phyloP scores from a whole-genome alignment of 306 rosid species.

The Begonia loranthoides region DNA sequence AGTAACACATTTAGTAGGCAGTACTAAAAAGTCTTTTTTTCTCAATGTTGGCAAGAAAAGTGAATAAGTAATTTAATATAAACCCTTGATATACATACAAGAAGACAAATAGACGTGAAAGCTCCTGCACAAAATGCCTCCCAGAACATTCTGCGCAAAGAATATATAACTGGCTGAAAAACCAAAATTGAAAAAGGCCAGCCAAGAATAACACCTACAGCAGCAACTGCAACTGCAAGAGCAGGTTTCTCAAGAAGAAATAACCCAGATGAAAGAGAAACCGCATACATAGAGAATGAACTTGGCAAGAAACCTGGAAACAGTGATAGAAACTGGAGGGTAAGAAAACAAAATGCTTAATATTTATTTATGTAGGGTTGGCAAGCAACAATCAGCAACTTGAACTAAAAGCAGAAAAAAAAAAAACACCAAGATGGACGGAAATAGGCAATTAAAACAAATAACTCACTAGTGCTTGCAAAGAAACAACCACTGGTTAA shows the following conservation, averaged over 20 bases:
- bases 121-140: slow-evolving; percentile 61
- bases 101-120: slow-evolving; percentile 50
- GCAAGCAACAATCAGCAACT: background rate
- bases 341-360: background rate
- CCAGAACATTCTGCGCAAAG: slow-evolving; percentile 49
- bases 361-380: too few species aligned
- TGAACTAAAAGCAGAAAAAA: slow-evolving; percentile 1
- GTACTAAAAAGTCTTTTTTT: background rate
- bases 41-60: background rate
- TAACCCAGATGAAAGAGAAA: slow-evolving; percentile 79
- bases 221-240: slow-evolving; percentile 68
- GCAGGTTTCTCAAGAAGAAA: slow-evolving; percentile 81
- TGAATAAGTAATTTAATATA: slow-evolving; percentile 2
- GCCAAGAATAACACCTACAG: slow-evolving; percentile 80
- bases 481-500: slow-evolving; percentile 94
- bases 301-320: slow-evolving; percentile 92
- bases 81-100: slow-evolving; percentile 40
- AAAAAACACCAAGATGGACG: background rate
- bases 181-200: slow-evolving; percentile 99
- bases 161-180: slow-evolving; percentile 65
- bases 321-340: background rate
- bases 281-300: slow-evolving; percentile 93
- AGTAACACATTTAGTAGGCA: slow-evolving; percentile 3
- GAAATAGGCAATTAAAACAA: too few species aligned
- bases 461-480: slow-evolving; percentile 88